Evolutionary conservation across 2,329 filamentous ascomycete genomes (phyloP), one percentile per base, ranked within the genome.

Genomic region (Neopestalotiopsis rosae): DNA sequence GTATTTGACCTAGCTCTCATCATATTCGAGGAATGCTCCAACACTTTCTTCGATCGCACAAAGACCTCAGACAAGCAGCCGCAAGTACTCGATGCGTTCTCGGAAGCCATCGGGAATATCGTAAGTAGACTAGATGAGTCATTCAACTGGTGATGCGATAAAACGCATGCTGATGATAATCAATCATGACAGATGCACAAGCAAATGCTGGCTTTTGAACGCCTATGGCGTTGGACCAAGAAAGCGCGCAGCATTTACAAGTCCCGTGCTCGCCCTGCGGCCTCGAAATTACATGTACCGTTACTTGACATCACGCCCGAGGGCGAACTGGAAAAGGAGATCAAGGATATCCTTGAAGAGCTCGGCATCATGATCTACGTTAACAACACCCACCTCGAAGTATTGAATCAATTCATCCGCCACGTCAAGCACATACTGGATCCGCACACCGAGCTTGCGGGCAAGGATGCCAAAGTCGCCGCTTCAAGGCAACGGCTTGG

Each of bases 341-440:
- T 83, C 10, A 82, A 84, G 63, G 84, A 86, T 57, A 84, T 86
- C 28, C 72, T 82, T 1, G 84, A 86, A 14, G 84, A 87, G 69
- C 77, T 87, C 0, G 80, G 82, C 9, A 86, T 86, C 65, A 84
- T 86, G 76, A 73, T 81, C 0, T 76, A 79, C 14, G 76, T 86
- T 14, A 74, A 76, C 4, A 76, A 75, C 5, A 76, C 78, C n/a
- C 83, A 84, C 52, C 61, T 69, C 1, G 76, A 79, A 3, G 75
- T 80, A 0, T 66, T 81, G 3, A 74, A 75, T 24, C 70, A 70
- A 2, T 80, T 78, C 66, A 72, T 73, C 1, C 69, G 69, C 32
- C 72, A 77, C 40, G 74, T 73, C 0, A 70, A 73, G 20, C 71
- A 71, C 7, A 73, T 76, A 6, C 66, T 72, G 0, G 74, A 75